Evolutionary conservation across 495 filamentous ascomycete genomes (phyloP).

Genomic region (Aspergillus taichungensis): DNA sequence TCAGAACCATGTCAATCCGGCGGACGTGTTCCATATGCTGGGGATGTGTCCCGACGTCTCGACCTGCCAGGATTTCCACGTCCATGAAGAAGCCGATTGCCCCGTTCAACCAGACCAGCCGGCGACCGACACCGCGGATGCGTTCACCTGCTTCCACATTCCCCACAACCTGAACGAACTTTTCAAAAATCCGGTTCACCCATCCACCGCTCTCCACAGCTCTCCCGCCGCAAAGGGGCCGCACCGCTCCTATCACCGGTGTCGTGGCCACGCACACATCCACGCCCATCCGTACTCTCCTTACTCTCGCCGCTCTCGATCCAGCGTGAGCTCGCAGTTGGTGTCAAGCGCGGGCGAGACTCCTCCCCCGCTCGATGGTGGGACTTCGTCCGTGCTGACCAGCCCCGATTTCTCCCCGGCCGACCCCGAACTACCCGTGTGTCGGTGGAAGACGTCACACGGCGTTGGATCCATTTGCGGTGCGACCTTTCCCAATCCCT

Average conservation of each 20-base stretch:
- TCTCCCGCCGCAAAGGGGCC: conserved; percentile 18
- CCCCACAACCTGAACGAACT: conserved; percentile 6
- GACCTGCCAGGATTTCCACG: conserved; percentile 21
- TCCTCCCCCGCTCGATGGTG: conserved; percentile 35
- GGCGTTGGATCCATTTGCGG: conserved; percentile 28
- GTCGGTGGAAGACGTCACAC: conserved; percentile 28
- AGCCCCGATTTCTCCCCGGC: conserved; percentile 29
- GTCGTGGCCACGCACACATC: conserved; percentile 25
- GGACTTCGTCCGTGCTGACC: conserved; percentile 30
- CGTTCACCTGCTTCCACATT: conserved; percentile 24
- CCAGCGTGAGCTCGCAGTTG: conserved; percentile 35
- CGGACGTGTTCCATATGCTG: conserved; percentile 36
- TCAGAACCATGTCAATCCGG: conserved; percentile 27
- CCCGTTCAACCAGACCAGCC: conserved; percentile 6
- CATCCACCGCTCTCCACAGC: conserved; percentile 16
- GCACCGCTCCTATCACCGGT: conserved; percentile 32
- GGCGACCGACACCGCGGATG: conserved; percentile 8
- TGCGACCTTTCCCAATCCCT: conserved; percentile 24
- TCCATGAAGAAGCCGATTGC: conserved; percentile 13
- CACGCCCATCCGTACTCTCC: conserved; percentile 29
- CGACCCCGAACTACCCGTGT: conserved; percentile 27
- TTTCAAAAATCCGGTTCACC: conserved; percentile 23
- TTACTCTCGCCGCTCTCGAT: conserved; percentile 34
- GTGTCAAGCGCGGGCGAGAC: conserved; percentile 34
- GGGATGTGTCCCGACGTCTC: conserved; percentile 30